phyloP scores from a whole-genome alignment of 768 basidiomycete species.

The Suillus decipiens region DNA sequence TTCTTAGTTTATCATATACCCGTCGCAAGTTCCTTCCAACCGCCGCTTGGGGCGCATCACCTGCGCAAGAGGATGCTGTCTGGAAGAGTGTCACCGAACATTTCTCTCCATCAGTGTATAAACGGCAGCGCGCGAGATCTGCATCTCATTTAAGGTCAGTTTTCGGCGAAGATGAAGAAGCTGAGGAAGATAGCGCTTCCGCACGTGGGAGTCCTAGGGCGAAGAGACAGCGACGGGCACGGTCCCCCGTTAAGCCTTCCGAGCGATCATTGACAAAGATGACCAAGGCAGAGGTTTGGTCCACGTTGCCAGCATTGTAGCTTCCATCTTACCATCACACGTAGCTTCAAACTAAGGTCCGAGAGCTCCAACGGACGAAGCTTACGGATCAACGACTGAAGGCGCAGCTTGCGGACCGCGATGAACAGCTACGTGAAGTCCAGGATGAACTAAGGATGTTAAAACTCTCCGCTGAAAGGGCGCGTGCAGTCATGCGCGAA shows the following conservation, averaged over 20 bases:
- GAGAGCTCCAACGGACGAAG: not conserved
- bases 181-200: constrained; percentile 13
- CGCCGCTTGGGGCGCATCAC: constrained; percentile 24
- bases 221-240: constrained; percentile 16
- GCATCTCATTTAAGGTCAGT: constrained; percentile 10
- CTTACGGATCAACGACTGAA: constrained; percentile 26
- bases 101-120: constrained; percentile 22
- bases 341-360: constrained; percentile 4
- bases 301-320: not conserved
- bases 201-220: constrained; percentile 10
- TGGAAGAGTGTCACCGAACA: constrained; percentile 41
- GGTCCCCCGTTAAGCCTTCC: constrained; percentile 14
- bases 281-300: constrained; percentile 45
- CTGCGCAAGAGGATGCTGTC: constrained; percentile 38
- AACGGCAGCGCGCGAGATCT: constrained; percentile 10
- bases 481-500: constrained; percentile 4
- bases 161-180: constrained; percentile 6
- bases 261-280: constrained; percentile 34
- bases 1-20: constrained; percentile 34
- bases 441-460: not conserved
- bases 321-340: not conserved
- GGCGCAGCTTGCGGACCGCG: constrained; percentile 28
- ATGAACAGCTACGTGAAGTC: constrained; percentile 21
- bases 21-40: constrained; percentile 34
- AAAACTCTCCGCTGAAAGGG: not conserved